phyloP scores from a whole-genome alignment of 73 alveolate genomes.

The Uronychia setigera region DNA sequence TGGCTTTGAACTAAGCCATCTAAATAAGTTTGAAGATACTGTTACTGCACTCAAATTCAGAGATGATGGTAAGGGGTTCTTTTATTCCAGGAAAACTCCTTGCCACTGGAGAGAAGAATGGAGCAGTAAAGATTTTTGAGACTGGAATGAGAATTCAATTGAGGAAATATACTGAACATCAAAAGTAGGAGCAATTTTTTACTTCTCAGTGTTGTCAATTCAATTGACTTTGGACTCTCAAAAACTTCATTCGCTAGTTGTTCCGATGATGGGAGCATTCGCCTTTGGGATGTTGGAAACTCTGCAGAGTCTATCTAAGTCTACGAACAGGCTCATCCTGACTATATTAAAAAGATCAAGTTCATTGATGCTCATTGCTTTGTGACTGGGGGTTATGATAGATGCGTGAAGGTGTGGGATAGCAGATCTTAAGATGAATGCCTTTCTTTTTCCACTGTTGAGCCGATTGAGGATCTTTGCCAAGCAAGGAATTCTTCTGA shows the following conservation, averaged over 20 bases:
- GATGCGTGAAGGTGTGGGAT: constrained; percentile 65
- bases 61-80: constrained; percentile 25
- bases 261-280: constrained; percentile 34
- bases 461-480: constrained; percentile 40
- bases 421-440: neutral
- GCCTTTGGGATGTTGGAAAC: constrained; percentile 16
- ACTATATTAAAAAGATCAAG: constrained; percentile 30
- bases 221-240: constrained; percentile 14
- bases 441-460: neutral
- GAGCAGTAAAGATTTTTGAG: constrained; percentile 48
- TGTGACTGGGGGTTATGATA: constrained; percentile 58
- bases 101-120: constrained; percentile 45
- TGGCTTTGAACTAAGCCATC: neutral
- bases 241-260: constrained; percentile 22
- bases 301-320: constrained; percentile 21
- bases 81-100: neutral
- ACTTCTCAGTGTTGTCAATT: constrained; percentile 8
- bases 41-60: constrained; percentile 44
- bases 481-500: too few species aligned
- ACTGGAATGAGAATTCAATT: constrained; percentile 19
- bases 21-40: constrained; percentile 34
- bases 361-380: constrained; percentile 6
- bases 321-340: constrained; percentile 33
- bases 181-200: constrained; percentile 10
- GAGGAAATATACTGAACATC: constrained; percentile 30